Percentiles rank a stretch among this genome's conserved stretches.
These are phyloP conservation scores for Dictyostelium intermedium DNA, from an alignment of 78 protist species.

Conservation along the genomic window DNA sequence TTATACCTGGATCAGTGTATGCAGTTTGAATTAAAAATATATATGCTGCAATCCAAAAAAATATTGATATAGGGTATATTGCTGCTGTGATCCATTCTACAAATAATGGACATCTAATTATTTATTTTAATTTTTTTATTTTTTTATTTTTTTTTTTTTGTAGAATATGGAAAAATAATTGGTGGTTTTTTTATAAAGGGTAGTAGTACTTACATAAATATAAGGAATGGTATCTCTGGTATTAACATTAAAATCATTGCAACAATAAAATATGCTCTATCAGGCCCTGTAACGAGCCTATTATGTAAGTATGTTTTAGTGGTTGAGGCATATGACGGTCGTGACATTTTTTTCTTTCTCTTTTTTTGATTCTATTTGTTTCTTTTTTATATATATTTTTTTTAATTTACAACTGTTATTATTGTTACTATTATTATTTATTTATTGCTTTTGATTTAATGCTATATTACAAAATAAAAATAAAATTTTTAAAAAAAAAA, in stretches of 20 bases:
- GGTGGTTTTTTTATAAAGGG: neutral
- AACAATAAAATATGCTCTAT: conserved; percentile 31
- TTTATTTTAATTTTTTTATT: no score
- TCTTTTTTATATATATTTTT: neutral
- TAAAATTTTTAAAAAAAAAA: neutral
- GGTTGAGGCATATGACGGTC: conserved; percentile 15
- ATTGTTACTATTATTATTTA: no score
- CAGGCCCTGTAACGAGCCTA: conserved; percentile 77
- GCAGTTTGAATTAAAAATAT: conserved; percentile 46
- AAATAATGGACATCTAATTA: conserved; percentile 70
- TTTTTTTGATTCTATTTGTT: neutral
- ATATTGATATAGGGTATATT: conserved; percentile 53
- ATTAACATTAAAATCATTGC: conserved; percentile 46
- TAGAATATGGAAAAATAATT: no score
- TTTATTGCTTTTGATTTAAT: neutral
- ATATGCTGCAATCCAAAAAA: conserved; percentile 43
- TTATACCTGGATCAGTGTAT: conserved; percentile 76
- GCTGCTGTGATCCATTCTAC: conserved; percentile 58
- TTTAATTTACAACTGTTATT: neutral
- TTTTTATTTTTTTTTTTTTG: neutral
- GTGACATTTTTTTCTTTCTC: neutral
- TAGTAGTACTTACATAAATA: conserved; percentile 33
- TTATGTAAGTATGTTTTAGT: conserved; percentile 34
- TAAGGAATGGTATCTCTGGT: conserved; percentile 78
- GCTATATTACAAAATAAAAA: neutral